Base-by-base conservation (phyloP, 371 early-diverging fungal species). In the Paramicrosporidium saccamoebae region DNA sequence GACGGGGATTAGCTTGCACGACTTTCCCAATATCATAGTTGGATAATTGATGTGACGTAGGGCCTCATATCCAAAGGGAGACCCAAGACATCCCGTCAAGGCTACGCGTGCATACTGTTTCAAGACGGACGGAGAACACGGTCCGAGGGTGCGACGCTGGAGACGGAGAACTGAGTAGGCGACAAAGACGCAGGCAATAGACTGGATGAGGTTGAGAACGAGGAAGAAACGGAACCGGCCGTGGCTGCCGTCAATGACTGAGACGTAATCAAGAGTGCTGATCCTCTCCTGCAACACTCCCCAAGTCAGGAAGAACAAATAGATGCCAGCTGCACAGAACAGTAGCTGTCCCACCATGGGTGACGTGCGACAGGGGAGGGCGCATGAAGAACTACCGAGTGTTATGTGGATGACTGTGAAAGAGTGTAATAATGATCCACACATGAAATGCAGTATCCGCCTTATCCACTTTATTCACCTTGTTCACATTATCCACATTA, bases 1-100 rank as follows among this genome's bases (percentile, higher is more conserved):
- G 14, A 92, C 81, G 1, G 95, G 95, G 4, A 96, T 55, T 16
- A 96, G 59, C 37, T 94, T 96, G 50, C 94, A 88, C 10, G 82
- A 74, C 41, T 92, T 88, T 25, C 82, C 84, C 16, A 96, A 49
- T 19, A 79, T 74, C 57, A 92, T 54, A 9, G 92, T 92, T 10
- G 88, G 90, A 44, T 88, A 95, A 44, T 84, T 78, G 31, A 95
- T 72, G 36, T 81, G 75, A 23, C 65, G 64, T 16, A 92, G 47
- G 5, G 82, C 56, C 8, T 66, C 72, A 42, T 81, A 84, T 6
- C 86, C 84, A 37, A 95, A 82, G 2, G 74, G 84, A 3, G 79
- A 67, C 1, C 75, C 81, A 5, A 58, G 40, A 6, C 64, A 65
- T 27, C 49, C 52, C 23, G 67, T 36, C 9, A 81, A 25, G 11